These are phyloP conservation scores for Ophiostoma quercus DNA, from an alignment of 2,329 filamentous ascomycete species.

Conservation along the genomic window DNA sequence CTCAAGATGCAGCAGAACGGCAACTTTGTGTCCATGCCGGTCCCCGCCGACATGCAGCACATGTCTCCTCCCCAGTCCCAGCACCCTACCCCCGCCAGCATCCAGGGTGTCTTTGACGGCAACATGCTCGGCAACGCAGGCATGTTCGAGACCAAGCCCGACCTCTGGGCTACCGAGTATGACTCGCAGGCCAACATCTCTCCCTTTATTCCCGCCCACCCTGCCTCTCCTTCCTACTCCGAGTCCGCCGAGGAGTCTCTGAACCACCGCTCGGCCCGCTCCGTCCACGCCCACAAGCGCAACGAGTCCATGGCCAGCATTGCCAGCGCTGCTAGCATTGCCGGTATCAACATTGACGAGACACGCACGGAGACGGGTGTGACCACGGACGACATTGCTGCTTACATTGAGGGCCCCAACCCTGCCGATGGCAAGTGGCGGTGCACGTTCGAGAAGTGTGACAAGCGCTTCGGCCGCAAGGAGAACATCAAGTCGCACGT, in stretches of 20 bases:
- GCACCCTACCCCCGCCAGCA: slow-evolving; percentile 48
- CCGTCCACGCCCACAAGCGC: slow-evolving; percentile 45
- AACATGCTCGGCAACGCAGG: slow-evolving; percentile 31
- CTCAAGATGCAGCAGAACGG: slow-evolving; percentile 33
- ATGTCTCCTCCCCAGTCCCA: slow-evolving; percentile 48
- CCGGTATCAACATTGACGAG: slow-evolving; percentile 59
- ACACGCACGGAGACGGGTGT: slow-evolving; percentile 75
- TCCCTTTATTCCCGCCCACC: slow-evolving; percentile 21
- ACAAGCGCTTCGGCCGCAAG: slow-evolving; percentile 89
- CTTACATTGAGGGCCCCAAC: slow-evolving; percentile 68
- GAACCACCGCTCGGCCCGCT: slow-evolving; percentile 20
- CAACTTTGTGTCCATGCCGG: slow-evolving; percentile 34
- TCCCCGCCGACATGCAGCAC: slow-evolving; percentile 35
- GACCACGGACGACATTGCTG: slow-evolving; percentile 74
- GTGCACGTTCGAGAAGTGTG: slow-evolving; percentile 68
- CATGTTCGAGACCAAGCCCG: slow-evolving; percentile 43
- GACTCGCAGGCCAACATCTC: slow-evolving; percentile 27
- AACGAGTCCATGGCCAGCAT: slow-evolving; percentile 57
- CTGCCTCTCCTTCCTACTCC: slow-evolving; percentile 20
- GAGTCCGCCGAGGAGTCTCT: slow-evolving; percentile 26
- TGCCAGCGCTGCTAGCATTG: slow-evolving; percentile 51
- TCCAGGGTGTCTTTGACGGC: slow-evolving; percentile 37
- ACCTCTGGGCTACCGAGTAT: slow-evolving; percentile 35
- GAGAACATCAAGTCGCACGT: slow-evolving; percentile 99
- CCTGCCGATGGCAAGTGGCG: slow-evolving; percentile 71